A percentile compares a stretch with the other conserved stretches of the same genome.
Evolutionary conservation across 306 rosid genomes (phyloP).

Genomic region (Malus asiatica): DNA sequence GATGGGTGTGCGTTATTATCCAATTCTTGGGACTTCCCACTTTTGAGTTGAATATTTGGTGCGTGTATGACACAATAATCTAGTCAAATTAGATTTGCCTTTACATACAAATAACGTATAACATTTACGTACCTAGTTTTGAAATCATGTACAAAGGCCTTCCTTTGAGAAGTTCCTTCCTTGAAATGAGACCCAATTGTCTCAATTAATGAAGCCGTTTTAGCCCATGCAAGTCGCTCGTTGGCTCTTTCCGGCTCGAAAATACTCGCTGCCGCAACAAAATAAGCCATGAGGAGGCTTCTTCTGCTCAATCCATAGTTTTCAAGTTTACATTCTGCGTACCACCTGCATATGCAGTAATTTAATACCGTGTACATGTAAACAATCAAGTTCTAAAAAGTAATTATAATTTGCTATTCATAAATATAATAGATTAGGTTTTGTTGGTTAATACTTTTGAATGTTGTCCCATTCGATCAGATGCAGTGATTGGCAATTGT

Average conservation of each 20-base stretch:
- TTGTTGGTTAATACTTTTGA: constrained; percentile 36
- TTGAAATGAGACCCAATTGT: constrained; percentile 42
- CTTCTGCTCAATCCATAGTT: constrained; percentile 59
- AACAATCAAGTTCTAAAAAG: not conserved
- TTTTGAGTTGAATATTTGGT: not conserved
- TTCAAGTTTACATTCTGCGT: constrained; percentile 46
- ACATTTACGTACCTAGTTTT: constrained; percentile 18
- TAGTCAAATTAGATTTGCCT: not conserved
- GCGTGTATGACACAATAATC: not conserved
- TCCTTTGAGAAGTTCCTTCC: constrained; percentile 20
- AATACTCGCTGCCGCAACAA: constrained; percentile 61
- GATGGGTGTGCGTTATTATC: not conserved
- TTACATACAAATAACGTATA: not conserved
- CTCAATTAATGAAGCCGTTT: constrained; percentile 43
- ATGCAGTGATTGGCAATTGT: constrained; percentile 70
- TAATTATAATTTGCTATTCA: not conserved
- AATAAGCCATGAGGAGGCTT: constrained; percentile 54
- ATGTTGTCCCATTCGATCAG: constrained; percentile 61
- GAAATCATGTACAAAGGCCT: constrained; percentile 41
- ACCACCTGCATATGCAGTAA: constrained; percentile 54
- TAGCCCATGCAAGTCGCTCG: constrained; percentile 78
- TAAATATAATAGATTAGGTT: not conserved
- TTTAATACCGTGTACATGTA: not conserved
- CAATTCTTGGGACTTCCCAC: not conserved
- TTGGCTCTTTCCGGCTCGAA: constrained; percentile 66